Base-by-base conservation (phyloP, 352 stramenopile species). In the Globisporangium lucens region DNA sequence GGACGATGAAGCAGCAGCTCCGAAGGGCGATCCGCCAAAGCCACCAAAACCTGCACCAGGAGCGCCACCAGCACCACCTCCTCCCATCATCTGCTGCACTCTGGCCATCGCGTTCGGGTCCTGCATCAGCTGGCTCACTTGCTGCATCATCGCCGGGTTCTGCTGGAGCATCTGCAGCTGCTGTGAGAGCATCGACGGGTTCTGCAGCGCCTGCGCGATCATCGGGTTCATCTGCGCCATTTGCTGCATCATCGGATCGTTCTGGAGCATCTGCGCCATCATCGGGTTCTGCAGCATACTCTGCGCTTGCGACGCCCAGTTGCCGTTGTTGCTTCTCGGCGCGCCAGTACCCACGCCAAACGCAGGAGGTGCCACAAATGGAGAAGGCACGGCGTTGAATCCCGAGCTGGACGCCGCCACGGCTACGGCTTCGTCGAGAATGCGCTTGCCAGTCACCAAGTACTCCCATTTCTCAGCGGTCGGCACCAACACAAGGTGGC, bases 61-160 rank as follows among this genome's bases (percentile, higher is more conserved):
- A 46, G 15, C 38, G 10, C 36, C 36, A 51, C 78, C 68, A 20
- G 51, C 69, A 4, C 33, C 61, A 5, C 60, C 46, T 7, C 63
- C 55, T 35, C 55, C 43, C 62, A 91, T 81, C 82, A 90, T 84
- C 46, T 89, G 82, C 73, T 94, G 83, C 79, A 92, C 84, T 2
- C 75, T 79, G 62, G 79, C 71, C 77, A 90, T 89, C 35, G 80
- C 82, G 57, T 79, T 85, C 29, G 87, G 86, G 66, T 92, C 78
- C 43, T 75, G 79, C 85, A 95, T 93, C 79, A 94, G 85, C 62
- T 94, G 87, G 52, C 73, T 83, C 24, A 95, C 68, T 69, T 93
- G 85, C 56, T 93, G 80, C 78, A 91, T 86, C 85, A 94, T 93
- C 49, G 72, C 75, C 0, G 87, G 85, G 69, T 95, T 91, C 61